These are phyloP conservation scores for Saturnispora silvae DNA, from an alignment of 805 yeast species.

Conservation along the genomic window DNA sequence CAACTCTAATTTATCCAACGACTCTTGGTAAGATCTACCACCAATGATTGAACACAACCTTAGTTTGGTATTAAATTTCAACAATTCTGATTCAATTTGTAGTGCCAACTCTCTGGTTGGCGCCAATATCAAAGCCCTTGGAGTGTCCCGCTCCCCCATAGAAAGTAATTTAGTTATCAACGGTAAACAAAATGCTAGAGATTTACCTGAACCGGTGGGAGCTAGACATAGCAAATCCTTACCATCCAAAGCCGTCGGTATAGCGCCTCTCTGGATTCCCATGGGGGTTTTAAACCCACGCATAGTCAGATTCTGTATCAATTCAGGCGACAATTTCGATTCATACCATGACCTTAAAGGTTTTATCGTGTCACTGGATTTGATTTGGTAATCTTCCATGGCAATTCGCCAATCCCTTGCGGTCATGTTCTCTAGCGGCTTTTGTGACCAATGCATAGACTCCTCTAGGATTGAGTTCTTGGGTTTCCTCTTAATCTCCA, in stretches of 20 bases:
- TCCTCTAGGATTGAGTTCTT: neutral
- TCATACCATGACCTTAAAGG: constrained; percentile 77
- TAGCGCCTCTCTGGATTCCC: constrained; percentile 82
- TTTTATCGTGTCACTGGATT: constrained; percentile 40
- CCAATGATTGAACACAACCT: constrained; percentile 68
- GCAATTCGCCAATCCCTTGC: constrained; percentile 84
- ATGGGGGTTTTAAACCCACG: constrained; percentile 59
- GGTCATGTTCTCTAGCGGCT: constrained; percentile 54
- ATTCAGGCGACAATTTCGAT: constrained; percentile 32
- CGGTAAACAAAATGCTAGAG: constrained; percentile 75
- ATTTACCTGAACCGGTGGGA: constrained; percentile 94
- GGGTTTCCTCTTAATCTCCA: constrained; percentile 1
- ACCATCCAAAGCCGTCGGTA: constrained; percentile 53
- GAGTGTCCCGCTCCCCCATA: constrained; percentile 33
- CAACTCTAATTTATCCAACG: constrained; percentile 62
- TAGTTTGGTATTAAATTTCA: constrained; percentile 28
- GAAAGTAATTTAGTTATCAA: constrained; percentile 43
- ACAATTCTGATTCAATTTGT: constrained; percentile 65
- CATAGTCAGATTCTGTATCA: constrained; percentile 26
- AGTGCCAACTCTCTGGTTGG: constrained; percentile 93
- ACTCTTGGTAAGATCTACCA: constrained; percentile 64
- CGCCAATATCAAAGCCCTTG: constrained; percentile 65
- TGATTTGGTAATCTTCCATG: constrained; percentile 65
- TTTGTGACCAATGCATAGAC: constrained; percentile 54
- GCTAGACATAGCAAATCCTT: constrained; percentile 84